Conservation (phyloP, 768 basidiomycete species). For the Suillus clintonianus region DNA sequence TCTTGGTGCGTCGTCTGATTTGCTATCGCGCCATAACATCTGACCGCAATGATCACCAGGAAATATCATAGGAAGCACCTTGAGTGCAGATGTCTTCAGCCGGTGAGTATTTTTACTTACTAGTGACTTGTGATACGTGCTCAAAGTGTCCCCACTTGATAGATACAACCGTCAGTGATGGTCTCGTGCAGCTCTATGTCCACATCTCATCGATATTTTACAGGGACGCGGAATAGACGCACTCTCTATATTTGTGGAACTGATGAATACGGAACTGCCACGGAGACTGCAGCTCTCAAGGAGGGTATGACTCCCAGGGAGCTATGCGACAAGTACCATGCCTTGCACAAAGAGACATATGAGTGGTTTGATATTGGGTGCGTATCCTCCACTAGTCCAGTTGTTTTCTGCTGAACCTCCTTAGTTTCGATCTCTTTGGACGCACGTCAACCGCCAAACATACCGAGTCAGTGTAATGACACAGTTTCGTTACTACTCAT, state of each 20-base stretch:
- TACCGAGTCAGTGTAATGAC: slow-evolving; percentile 62
- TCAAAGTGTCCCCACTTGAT: slow-evolving; percentile 7
- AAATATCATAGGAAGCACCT: slow-evolving; percentile 92
- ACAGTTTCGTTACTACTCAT: background rate
- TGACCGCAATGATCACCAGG: slow-evolving; percentile 38
- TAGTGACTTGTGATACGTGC: background rate
- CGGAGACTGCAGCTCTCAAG: slow-evolving; percentile 94
- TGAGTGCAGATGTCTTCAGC: slow-evolving; percentile 97
- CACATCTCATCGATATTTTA: background rate
- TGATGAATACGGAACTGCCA: slow-evolving; percentile 99
- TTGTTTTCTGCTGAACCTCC: background rate
- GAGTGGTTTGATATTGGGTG: slow-evolving; percentile 97
- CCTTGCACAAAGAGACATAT: slow-evolving; percentile 89
- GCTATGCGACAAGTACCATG: slow-evolving; percentile 90
- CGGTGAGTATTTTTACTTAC: slow-evolving; percentile 54
- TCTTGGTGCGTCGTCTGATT: slow-evolving; percentile 58
- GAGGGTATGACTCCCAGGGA: slow-evolving; percentile 78
- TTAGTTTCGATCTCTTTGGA: slow-evolving; percentile 93
- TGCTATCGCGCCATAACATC: slow-evolving; percentile 3
- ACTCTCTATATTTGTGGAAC: slow-evolving; percentile 97
- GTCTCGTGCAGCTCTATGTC: slow-evolving; percentile 22
- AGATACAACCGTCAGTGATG: slow-evolving; percentile 62
- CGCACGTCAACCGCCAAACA: slow-evolving; percentile 90
- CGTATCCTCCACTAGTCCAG: slow-evolving; percentile 15
- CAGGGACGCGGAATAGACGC: slow-evolving; percentile 76